Evolutionary conservation across 257 asterid species (phyloP).

Genomic region (Ocimum tenuiflorum): DNA sequence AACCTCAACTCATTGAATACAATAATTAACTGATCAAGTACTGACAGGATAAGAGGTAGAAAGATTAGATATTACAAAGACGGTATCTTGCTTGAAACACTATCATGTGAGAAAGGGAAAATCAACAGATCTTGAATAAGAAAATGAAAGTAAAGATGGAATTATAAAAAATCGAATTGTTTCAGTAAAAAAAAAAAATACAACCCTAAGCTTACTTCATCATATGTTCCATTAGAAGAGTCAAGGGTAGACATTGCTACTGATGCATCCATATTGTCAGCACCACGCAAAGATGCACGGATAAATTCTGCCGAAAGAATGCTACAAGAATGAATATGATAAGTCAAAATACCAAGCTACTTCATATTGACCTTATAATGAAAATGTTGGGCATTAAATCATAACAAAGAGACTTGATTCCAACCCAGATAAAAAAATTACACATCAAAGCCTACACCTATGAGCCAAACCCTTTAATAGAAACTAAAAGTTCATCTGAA

Average conservation of each 20-base stretch:
- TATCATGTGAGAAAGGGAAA: background rate
- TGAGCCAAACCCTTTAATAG: background rate
- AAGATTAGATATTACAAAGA: background rate
- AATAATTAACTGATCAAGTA: background rate
- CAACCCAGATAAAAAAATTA: background rate
- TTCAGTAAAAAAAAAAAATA: background rate
- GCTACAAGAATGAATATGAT: conserved; percentile 86
- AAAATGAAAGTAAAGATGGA: background rate
- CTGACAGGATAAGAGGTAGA: background rate
- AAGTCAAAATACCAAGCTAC: conserved; percentile 46
- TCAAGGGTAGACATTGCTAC: conserved; percentile 24
- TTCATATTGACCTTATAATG: conserved; percentile 4
- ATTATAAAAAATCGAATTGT: background rate
- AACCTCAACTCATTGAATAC: conserved; percentile 1
- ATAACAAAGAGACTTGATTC: background rate
- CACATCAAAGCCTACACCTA: conserved; percentile 1
- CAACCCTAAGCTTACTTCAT: conserved; percentile 48
- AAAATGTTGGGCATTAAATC: background rate
- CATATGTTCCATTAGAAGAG: conserved; percentile 48
- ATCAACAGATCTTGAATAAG: background rate
- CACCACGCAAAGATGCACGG: conserved; percentile 64
- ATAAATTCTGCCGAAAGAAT: conserved; percentile 99
- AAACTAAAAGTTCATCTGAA: background rate
- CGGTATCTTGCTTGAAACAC: background rate
- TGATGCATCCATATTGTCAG: conserved; percentile 48